phyloP scores from a whole-genome alignment of 441 rosid species.

The Oxalis stricta region DNA sequence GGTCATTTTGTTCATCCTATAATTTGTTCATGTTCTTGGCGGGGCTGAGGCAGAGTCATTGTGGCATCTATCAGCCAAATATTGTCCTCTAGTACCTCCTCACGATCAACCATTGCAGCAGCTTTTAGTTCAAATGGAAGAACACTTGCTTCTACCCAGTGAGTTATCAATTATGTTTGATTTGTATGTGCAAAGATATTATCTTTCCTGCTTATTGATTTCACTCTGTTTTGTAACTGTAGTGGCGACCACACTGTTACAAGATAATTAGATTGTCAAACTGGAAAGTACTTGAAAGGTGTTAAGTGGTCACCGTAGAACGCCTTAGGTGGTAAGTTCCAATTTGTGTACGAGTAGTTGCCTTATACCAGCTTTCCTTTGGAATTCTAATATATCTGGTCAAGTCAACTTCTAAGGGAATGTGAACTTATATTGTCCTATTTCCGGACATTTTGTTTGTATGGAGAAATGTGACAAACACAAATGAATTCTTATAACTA shows the following conservation, averaged over 20 bases:
- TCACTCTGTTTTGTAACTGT: slow-evolving; percentile 13
- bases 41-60: slow-evolving; percentile 89
- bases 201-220: background rate
- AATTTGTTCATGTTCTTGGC: slow-evolving; percentile 2
- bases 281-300: slow-evolving; percentile 72
- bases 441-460: too few species aligned
- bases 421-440: too few species aligned
- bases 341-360: background rate
- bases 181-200: background rate
- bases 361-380: background rate
- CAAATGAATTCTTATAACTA: too few species aligned
- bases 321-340: slow-evolving; percentile 93
- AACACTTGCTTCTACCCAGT: slow-evolving; percentile 87
- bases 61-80: slow-evolving; percentile 60
- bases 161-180: slow-evolving; percentile 10
- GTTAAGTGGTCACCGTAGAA: slow-evolving; percentile 69
- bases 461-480: too few species aligned
- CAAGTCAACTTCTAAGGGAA: background rate
- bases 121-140: slow-evolving; percentile 85
- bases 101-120: slow-evolving; percentile 87
- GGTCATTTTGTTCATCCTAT: background rate
- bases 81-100: slow-evolving; percentile 59
- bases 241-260: slow-evolving; percentile 94
- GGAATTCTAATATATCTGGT: background rate
- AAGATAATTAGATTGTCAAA: slow-evolving; percentile 77